These are phyloP conservation scores for Phytophthora ohioensis DNA, from an alignment of 352 stramenopile species.

Conservation along the genomic window DNA sequence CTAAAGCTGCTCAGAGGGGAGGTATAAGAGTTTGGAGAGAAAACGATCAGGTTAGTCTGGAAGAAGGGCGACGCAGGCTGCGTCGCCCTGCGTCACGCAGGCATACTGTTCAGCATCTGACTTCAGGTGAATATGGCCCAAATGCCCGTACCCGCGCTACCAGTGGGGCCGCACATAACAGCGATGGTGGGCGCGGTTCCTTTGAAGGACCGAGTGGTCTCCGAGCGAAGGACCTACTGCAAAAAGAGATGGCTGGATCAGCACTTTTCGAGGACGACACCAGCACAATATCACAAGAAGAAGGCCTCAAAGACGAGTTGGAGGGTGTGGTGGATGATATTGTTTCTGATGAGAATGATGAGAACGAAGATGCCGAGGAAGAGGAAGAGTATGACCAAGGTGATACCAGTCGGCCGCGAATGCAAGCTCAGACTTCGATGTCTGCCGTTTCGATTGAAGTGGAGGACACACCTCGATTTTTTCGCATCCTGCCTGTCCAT, in stretches of 20 bases:
- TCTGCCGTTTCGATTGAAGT: conserved; percentile 78
- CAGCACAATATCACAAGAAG: conserved; percentile 49
- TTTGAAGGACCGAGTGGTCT: conserved; percentile 32
- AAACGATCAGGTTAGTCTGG: conserved; percentile 16
- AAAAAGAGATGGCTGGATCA: conserved; percentile 53
- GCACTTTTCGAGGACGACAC: conserved; percentile 41
- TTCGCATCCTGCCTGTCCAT: conserved; percentile 74
- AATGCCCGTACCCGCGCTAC: conserved; percentile 7
- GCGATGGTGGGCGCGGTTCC: neutral
- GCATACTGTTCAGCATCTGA: conserved; percentile 18
- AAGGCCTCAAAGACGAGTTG: conserved; percentile 30
- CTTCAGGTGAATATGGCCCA: conserved; percentile 2
- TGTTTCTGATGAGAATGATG: conserved; percentile 15
- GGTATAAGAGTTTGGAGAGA: conserved; percentile 33
- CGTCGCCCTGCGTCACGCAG: neutral
- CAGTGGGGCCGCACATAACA: conserved; percentile 1
- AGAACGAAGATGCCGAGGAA: conserved; percentile 29
- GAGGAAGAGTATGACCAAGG: conserved; percentile 18
- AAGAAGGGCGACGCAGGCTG: neutral
- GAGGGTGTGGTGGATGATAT: conserved; percentile 13
- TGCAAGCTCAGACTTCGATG: conserved; percentile 27
- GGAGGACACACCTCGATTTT: conserved; percentile 81
- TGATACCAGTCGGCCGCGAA: neutral
- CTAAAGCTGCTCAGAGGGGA: conserved; percentile 25
- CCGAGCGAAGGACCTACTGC: conserved; percentile 51